Evolutionary conservation across 371 early-diverging fungal species (phyloP).

Genomic region (Smittium culicis): DNA sequence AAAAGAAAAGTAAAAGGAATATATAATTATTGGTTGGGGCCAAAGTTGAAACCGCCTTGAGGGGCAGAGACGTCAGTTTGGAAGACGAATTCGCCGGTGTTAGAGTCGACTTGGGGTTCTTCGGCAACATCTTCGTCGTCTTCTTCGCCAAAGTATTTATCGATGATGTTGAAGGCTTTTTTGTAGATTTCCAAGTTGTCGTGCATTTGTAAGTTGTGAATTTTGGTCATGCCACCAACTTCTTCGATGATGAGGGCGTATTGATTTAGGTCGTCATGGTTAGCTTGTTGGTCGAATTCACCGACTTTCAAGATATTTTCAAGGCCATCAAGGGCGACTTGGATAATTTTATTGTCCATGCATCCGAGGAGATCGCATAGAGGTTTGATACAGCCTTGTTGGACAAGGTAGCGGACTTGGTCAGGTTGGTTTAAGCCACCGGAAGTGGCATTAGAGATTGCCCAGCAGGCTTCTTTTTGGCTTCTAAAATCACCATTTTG

Average conservation of each 20-base stretch:
- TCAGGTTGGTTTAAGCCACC: slow-evolving; percentile 79
- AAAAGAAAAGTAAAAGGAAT: too few relatives aligned
- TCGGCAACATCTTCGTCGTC: slow-evolving; percentile 54
- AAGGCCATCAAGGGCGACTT: slow-evolving; percentile 92
- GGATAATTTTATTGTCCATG: slow-evolving; percentile 86
- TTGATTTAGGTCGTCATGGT: slow-evolving; percentile 43
- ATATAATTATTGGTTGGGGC: slow-evolving; percentile 9
- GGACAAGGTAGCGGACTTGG: slow-evolving; percentile 79
- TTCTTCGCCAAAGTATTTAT: slow-evolving; percentile 83
- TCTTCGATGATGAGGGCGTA: slow-evolving; percentile 79
- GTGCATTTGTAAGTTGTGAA: slow-evolving; percentile 79
- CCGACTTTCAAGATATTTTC: slow-evolving; percentile 96
- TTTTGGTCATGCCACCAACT: slow-evolving; percentile 79
- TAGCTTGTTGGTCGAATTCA: slow-evolving; percentile 46
- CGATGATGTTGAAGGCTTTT: slow-evolving; percentile 81
- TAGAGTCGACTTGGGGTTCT: slow-evolving; percentile 48
- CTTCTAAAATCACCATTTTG: slow-evolving; percentile 88
- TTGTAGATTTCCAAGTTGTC: slow-evolving; percentile 87
- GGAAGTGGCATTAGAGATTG: slow-evolving; percentile 95
- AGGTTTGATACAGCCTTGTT: slow-evolving; percentile 84
- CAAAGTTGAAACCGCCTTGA: slow-evolving; percentile 62
- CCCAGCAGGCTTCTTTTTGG: slow-evolving; percentile 99
- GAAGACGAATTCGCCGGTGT: slow-evolving; percentile 56
- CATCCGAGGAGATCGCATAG: slow-evolving; percentile 81
- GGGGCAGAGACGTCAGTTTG: slow-evolving; percentile 42